phyloP scores from a whole-genome alignment of 139 green algal species.

The Micromonas pusilla region DNA sequence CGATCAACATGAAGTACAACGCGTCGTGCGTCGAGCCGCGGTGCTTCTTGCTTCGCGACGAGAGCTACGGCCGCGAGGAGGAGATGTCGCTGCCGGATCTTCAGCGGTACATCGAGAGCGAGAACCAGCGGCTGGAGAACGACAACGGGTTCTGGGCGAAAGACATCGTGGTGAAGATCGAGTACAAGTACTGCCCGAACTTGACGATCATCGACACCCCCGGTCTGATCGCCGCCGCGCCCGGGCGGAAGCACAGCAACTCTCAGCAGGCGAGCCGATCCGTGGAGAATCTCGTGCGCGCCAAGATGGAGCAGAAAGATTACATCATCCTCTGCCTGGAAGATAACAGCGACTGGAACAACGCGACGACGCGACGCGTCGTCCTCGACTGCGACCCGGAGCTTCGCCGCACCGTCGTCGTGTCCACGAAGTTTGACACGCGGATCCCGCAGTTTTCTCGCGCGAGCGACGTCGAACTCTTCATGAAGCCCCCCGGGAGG shows the following conservation, averaged over 20 bases:
- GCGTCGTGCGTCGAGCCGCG: conserved; percentile 50
- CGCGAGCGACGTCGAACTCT: conserved; percentile 77
- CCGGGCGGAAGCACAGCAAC: conserved; percentile 51
- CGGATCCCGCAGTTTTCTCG: conserved; percentile 81
- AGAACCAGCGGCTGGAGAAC: conserved; percentile 77
- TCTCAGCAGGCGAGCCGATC: conserved; percentile 50
- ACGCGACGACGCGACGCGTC: conserved; percentile 80
- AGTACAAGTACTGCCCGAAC: conserved; percentile 94
- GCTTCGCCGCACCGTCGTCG: conserved; percentile 80
- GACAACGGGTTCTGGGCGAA: conserved; percentile 83
- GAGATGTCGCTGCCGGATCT: conserved; percentile 84
- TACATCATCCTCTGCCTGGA: conserved; percentile 96
- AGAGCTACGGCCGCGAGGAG: conserved; percentile 45
- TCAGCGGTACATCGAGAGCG: conserved; percentile 85
- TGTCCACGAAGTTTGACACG: conserved; percentile 95
- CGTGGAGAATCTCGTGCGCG: conserved; percentile 78
- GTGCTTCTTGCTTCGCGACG: conserved; percentile 84
- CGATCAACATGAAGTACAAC: conserved; percentile 97
- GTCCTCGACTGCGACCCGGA: conserved; percentile 85
- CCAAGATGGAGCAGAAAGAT: conserved; percentile 85
- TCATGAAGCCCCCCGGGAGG: conserved; percentile 62
- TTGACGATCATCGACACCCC: conserved; percentile 96
- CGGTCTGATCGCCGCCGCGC: conserved; percentile 84
- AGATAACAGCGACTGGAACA: conserved; percentile 88
- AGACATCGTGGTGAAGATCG: conserved; percentile 89